A percentile compares a stretch with the other conserved stretches of the same genome.
Conservation (phyloP, 768 basidiomycete genomes). For the Atractiella rhizophila region DNA sequence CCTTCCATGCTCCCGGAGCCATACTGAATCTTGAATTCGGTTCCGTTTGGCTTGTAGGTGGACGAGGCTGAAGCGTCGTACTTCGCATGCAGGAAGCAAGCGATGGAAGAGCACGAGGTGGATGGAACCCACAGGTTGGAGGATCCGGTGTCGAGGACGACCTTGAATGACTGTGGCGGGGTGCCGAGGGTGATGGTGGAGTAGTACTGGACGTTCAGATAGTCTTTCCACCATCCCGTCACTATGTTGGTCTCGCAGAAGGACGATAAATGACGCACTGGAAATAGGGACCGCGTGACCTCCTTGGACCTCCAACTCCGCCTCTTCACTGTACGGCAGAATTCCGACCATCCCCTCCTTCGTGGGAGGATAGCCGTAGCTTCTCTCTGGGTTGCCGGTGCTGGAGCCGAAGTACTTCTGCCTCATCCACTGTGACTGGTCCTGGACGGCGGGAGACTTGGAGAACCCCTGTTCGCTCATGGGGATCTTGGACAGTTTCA, state of each 20-base stretch:
- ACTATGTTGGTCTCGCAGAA: not conserved
- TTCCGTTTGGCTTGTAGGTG: slow-evolving; percentile 70
- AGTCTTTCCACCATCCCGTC: slow-evolving; percentile 25
- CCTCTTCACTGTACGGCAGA: slow-evolving; percentile 39
- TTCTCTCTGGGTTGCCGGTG: slow-evolving; percentile 23
- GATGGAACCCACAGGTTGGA: slow-evolving; percentile 33
- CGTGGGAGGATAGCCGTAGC: slow-evolving; percentile 33
- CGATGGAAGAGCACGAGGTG: slow-evolving; percentile 59
- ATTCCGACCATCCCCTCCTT: slow-evolving; percentile 8
- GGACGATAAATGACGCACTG: slow-evolving; percentile 32
- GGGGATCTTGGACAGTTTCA: too few relatives aligned
- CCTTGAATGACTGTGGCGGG: slow-evolving; percentile 42
- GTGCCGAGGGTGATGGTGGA: slow-evolving; percentile 36
- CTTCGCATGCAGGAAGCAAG: slow-evolving; percentile 57
- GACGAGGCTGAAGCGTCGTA: slow-evolving; percentile 58
- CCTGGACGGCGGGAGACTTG: too few relatives aligned
- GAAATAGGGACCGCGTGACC: slow-evolving; percentile 70
- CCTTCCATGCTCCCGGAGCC: slow-evolving; percentile 94
- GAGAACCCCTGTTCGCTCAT: too few relatives aligned
- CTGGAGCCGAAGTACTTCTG: slow-evolving; percentile 29
- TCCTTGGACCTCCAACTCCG: slow-evolving; percentile 23
- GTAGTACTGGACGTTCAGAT: slow-evolving; percentile 89
- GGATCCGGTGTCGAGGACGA: slow-evolving; percentile 60
- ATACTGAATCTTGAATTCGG: slow-evolving; percentile 70
- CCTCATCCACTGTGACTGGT: slow-evolving; percentile 63